phyloP scores from a whole-genome alignment of 164 flowering plant genomes.

The Aristolochia contorta region DNA sequence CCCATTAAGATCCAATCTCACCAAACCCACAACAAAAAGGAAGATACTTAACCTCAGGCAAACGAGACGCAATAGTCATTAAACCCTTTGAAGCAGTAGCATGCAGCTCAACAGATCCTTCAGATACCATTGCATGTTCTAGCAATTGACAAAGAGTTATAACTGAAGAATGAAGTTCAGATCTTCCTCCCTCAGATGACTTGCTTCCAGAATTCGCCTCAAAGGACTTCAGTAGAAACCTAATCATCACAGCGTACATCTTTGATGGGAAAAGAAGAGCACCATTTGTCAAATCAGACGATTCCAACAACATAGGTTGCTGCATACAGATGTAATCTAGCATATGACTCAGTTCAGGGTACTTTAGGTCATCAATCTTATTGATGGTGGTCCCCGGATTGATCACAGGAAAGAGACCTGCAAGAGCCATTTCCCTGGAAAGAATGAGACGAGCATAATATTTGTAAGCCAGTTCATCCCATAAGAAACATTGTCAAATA shows the following conservation, averaged over 20 bases:
- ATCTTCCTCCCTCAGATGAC: constrained; percentile 16
- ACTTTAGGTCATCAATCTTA: constrained; percentile 27
- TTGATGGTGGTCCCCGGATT: constrained; percentile 22
- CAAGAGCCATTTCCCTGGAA: constrained; percentile 86
- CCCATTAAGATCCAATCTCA: neutral
- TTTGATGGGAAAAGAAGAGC: constrained; percentile 75
- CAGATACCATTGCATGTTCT: constrained; percentile 90
- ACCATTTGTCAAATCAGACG: constrained; percentile 43
- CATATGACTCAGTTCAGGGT: constrained; percentile 63
- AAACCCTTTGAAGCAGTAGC: constrained; percentile 71
- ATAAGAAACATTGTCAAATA: neutral
- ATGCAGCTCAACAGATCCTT: constrained; percentile 93
- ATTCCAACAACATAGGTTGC: constrained; percentile 60
- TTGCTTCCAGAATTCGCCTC: constrained; percentile 41
- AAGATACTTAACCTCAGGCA: constrained; percentile 51
- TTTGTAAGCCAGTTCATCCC: neutral
- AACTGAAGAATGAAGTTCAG: constrained; percentile 41
- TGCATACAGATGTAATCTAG: constrained; percentile 58
- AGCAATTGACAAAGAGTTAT: constrained; percentile 54
- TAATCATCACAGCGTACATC: constrained; percentile 69
- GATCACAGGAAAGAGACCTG: constrained; percentile 65
- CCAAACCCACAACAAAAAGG: too few species aligned
- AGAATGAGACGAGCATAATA: constrained; percentile 4
- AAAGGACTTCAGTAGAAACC: constrained; percentile 70
- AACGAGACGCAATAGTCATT: constrained; percentile 48